phyloP scores from a whole-genome alignment of 331 rosid species.

The Saraca asoca region DNA sequence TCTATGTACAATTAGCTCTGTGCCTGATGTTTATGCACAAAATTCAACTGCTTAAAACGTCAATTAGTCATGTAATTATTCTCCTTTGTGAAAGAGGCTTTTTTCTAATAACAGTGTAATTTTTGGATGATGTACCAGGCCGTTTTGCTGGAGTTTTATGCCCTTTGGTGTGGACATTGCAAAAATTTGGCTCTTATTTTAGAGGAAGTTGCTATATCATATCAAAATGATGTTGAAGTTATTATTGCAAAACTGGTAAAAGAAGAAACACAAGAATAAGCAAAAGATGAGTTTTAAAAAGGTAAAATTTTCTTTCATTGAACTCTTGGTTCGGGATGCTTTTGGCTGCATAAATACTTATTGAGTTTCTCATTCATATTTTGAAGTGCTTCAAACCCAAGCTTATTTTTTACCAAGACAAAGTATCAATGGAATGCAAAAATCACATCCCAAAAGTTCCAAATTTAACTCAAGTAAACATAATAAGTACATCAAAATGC shows the following conservation, averaged over 20 bases:
- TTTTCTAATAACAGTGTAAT: no score
- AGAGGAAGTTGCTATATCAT: constrained; percentile 84
- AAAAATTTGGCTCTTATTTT: constrained; percentile 73
- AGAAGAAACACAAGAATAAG: constrained; percentile 38
- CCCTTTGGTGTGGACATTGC: constrained; percentile 90
- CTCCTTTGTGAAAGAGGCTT: no score
- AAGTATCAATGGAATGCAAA: no score
- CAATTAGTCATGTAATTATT: no score
- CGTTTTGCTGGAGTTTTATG: constrained; percentile 82
- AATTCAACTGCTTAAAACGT: no score
- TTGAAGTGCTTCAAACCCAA: no score
- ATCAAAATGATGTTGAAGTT: constrained; percentile 60
- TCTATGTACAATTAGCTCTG: no score
- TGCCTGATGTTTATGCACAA: no score
- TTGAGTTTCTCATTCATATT: constrained; percentile 10
- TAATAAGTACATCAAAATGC: no score
- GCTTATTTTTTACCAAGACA: no score
- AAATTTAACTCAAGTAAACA: no score
- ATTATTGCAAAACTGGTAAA: constrained; percentile 78
- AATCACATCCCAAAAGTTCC: no score
- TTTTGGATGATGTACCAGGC: constrained; percentile 28
- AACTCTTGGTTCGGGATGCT: background rate
- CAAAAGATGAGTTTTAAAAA: constrained; percentile 76
- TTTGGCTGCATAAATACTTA: background rate
- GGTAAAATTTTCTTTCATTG: constrained; percentile 34